These are phyloP conservation scores for Linderniella brevidens DNA, from an alignment of 257 asterid species.

Conservation along the genomic window DNA sequence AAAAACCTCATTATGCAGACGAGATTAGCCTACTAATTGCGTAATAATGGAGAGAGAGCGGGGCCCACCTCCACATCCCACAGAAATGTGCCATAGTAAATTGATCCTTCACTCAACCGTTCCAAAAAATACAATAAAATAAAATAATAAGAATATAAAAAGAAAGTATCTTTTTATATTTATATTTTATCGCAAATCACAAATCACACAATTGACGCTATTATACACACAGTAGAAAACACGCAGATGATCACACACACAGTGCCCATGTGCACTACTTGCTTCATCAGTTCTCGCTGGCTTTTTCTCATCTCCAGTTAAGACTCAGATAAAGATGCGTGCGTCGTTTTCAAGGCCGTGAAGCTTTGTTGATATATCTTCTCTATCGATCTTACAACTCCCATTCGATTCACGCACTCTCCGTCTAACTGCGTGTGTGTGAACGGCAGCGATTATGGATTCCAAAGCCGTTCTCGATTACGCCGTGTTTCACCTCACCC, in stretches of 20 bases:
- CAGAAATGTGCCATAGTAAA: slow-evolving; percentile 8
- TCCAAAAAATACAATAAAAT: too few species aligned
- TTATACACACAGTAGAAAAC: too few species aligned
- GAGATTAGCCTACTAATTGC: slow-evolving; percentile 12
- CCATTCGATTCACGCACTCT: slow-evolving; percentile 10
- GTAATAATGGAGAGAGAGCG: slow-evolving; percentile 16
- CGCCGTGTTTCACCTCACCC: slow-evolving; percentile 75
- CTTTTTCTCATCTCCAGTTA: slow-evolving; percentile 50
- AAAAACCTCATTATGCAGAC: not conserved
- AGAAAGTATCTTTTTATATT: too few species aligned
- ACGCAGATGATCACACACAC: slow-evolving; percentile 13
- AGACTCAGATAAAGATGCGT: slow-evolving; percentile 15
- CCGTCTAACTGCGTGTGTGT: not conserved
- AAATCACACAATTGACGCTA: too few species aligned
- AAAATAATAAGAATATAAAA: slow-evolving; percentile 1
- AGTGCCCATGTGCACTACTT: slow-evolving; percentile 46
- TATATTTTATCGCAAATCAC: too few species aligned
- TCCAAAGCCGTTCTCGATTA: slow-evolving; percentile 48
- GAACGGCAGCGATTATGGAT: slow-evolving; percentile 24
- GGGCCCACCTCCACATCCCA: not conserved
- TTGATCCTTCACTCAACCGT: slow-evolving; percentile 8
- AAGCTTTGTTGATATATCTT: slow-evolving; percentile 11
- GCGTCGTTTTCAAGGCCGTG: slow-evolving; percentile 31
- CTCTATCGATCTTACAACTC: slow-evolving; percentile 2
- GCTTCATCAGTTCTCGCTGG: slow-evolving; percentile 62